A percentile compares a stretch with the other conserved stretches of the same genome.
Conservation (phyloP, 2,329 filamentous ascomycete species). For the Apiospora pterosperma region DNA sequence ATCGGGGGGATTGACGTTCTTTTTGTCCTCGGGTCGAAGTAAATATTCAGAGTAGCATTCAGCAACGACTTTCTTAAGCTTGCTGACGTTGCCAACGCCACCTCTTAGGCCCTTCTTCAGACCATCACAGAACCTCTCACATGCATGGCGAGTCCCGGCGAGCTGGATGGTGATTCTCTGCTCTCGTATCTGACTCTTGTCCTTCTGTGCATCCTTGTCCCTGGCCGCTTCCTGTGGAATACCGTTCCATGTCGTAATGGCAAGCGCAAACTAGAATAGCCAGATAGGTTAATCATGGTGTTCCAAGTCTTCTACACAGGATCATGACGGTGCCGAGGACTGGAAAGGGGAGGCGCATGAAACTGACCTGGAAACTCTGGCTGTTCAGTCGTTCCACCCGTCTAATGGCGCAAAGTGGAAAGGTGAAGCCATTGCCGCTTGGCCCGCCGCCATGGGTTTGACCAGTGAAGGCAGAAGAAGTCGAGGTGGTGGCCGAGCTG, state of each 20-base stretch:
- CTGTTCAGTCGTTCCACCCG: conserved; percentile 91
- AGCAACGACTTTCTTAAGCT: conserved; percentile 72
- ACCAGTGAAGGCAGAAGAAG: conserved; percentile 82
- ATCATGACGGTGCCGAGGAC: not conserved
- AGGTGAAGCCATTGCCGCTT: conserved; percentile 91
- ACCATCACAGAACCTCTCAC: conserved; percentile 94
- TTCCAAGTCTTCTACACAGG: conserved; percentile 1
- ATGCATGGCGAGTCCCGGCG: conserved; percentile 81
- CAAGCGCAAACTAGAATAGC: conserved; percentile 69
- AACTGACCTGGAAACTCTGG: conserved; percentile 70
- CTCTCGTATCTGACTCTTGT: conserved; percentile 48
- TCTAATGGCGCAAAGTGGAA: conserved; percentile 87
- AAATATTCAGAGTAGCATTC: conserved; percentile 92
- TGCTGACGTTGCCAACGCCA: conserved; percentile 83
- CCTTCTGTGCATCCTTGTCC: conserved; percentile 37
- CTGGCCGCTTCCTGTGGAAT: conserved; percentile 49
- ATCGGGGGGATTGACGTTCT: conserved; percentile 70
- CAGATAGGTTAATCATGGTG: conserved; percentile 13
- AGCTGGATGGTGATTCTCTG: conserved; percentile 92
- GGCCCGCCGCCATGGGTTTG: conserved; percentile 92
- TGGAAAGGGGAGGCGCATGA: not conserved
- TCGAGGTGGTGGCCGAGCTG: conserved; percentile 72
- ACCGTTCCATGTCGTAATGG: conserved; percentile 93
- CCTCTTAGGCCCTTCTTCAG: conserved; percentile 86
- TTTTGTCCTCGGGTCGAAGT: conserved; percentile 60